Evolutionary conservation across 2,329 filamentous ascomycete species (phyloP), one percentile per base, ranked within the genome.

Genomic region (Rhynchosporium graminicola): DNA sequence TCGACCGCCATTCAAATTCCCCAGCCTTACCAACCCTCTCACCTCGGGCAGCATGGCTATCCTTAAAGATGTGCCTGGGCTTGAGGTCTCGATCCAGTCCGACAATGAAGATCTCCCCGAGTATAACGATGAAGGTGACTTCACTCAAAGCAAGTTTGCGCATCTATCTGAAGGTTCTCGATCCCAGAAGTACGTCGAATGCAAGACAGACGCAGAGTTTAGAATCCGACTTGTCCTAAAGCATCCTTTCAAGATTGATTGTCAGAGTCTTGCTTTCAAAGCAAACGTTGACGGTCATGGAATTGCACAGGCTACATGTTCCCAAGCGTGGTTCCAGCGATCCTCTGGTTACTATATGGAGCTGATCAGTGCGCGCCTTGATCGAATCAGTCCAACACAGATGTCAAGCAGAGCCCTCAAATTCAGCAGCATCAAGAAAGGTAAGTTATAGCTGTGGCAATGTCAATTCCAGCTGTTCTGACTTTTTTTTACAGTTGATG

Each of bases 1-100:
- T 29, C 29, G 0, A 47, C 12, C 10, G 42, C n/a, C 56, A 4
- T n/a, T 7, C 13, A n/a, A 56, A 20, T 38, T 36, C 10, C 36
- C 20, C 33, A 45, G 15, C 15, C 13, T 12, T 42, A 54, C 4
- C 12, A 20, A 20, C 46, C 31, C 36, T 50, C 1, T 20, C 43
- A 6, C n/a, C 1, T 6, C n/a, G 20, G 42, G n/a, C n/a, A 62
- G 26, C 5, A 71, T 72, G 70, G 70, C 69, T 5, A 65, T 72
- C 33, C 63, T 69, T 26, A 33, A 59, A 12, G 63, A n/a, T 20
- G 38, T 67, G 10, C 67, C 69, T 10, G 66, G 69, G 10, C 26
- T 72, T 33, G 28, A 66, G 61, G 65, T 71, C 28, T 65, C 65
- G 9, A 64, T 72, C 15, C 29, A 62, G 10, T 67, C 60, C 4